These are phyloP conservation scores for Dipodascus geniculatus DNA, from an alignment of 805 yeast species.

Conservation along the genomic window DNA sequence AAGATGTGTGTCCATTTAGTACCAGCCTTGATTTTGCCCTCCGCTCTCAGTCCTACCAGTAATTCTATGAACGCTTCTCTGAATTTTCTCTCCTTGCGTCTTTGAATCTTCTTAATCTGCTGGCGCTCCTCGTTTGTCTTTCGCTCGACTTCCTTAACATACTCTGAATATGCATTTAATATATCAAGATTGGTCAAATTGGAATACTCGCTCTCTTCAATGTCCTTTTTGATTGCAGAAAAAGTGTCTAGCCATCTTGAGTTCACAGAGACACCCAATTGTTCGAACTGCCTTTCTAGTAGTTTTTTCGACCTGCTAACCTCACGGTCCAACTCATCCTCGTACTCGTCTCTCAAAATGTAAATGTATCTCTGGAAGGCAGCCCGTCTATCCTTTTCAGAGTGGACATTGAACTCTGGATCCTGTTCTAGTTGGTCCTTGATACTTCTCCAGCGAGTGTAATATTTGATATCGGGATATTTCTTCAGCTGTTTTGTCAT, in stretches of 20 bases:
- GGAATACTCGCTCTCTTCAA: constrained; percentile 23
- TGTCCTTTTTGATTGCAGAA: constrained; percentile 1
- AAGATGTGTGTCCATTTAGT: constrained; percentile 51
- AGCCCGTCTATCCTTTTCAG: constrained; percentile 43
- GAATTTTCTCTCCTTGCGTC: constrained; percentile 50
- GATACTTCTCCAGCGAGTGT: constrained; percentile 54
- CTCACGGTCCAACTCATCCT: constrained; percentile 20
- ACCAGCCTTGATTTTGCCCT: constrained; percentile 34
- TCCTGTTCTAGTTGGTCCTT: constrained; percentile 41
- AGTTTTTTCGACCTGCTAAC: neutral
- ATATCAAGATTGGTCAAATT: constrained; percentile 48
- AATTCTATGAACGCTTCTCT: constrained; percentile 46
- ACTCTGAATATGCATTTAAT: constrained; percentile 37
- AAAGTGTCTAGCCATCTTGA: constrained; percentile 15
- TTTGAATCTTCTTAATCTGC: constrained; percentile 29
- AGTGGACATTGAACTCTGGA: constrained; percentile 36
- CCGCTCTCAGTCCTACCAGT: constrained; percentile 27
- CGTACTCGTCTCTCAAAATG: constrained; percentile 22
- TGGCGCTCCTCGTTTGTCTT: constrained; percentile 19
- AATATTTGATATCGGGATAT: constrained; percentile 36
- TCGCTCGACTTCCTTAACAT: constrained; percentile 25
- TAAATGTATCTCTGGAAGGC: constrained; percentile 42
- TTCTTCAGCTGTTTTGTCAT: constrained; percentile 41
- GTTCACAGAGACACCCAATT: constrained; percentile 9
- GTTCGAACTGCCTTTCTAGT: constrained; percentile 16